Percentiles rank a stretch among this genome's conserved stretches.
Conservation (phyloP, 2,329 filamentous ascomycete genomes). For the Pezicula neosporulosa region DNA sequence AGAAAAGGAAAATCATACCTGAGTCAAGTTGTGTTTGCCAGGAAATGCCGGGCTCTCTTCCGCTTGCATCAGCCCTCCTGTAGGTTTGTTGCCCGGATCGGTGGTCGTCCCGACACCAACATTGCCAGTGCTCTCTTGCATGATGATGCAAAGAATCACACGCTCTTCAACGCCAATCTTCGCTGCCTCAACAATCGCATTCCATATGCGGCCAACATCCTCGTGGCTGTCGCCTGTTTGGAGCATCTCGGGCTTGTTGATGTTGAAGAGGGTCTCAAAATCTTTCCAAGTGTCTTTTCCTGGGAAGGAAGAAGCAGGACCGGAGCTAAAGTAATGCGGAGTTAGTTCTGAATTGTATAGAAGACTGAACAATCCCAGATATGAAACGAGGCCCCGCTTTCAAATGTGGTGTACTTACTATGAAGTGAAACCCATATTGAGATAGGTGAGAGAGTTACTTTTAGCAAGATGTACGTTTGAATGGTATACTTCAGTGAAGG, state of each 20-base stretch:
- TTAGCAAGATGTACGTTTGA: no score
- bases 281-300: slow-evolving; percentile 28
- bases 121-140: slow-evolving; percentile 37
- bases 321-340: neutral
- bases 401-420: no score
- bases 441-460: no score
- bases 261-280: slow-evolving; percentile 32
- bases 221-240: slow-evolving; percentile 27
- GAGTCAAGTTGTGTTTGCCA: slow-evolving; percentile 27
- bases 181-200: slow-evolving; percentile 27
- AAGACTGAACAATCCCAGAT: no score
- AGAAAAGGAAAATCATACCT: slow-evolving; percentile 18
- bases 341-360: no score
- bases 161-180: slow-evolving; percentile 31
- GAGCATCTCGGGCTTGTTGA: slow-evolving; percentile 30
- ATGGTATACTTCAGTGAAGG: no score
- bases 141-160: slow-evolving; percentile 37
- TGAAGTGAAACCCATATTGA: no score
- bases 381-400: no score
- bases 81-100: slow-evolving; percentile 17
- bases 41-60: slow-evolving; percentile 31
- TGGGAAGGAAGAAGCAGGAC: slow-evolving; percentile 30
- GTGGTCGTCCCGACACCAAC: slow-evolving; percentile 34
- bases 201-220: slow-evolving; percentile 31
- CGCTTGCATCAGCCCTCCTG: slow-evolving; percentile 38